Evolutionary conservation across 164 flowering plant species (phyloP).

Genomic region (Umbellularia californica): DNA sequence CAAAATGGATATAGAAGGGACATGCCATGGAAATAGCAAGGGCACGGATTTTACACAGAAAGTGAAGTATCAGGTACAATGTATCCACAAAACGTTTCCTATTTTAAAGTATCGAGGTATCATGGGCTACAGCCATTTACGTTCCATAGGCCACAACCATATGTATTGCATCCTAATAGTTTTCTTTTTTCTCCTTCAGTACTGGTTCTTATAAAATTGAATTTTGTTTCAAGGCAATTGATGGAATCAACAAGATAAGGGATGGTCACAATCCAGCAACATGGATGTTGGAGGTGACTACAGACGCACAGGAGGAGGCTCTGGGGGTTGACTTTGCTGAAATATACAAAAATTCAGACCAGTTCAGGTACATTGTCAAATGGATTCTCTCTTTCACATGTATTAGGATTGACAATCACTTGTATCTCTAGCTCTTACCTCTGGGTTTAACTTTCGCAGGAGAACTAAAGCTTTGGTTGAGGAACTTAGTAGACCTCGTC

Average conservation of each 20-base stretch:
- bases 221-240: conserved; percentile 19
- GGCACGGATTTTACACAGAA: too few relatives aligned
- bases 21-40: too few relatives aligned
- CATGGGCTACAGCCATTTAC: too few relatives aligned
- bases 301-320: conserved; percentile 25
- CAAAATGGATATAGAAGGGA: too few relatives aligned
- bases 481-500: conserved; percentile 28
- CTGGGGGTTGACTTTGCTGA: conserved; percentile 27
- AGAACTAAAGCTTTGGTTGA: conserved; percentile 31
- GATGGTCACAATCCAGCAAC: conserved; percentile 45
- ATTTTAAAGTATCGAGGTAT: too few relatives aligned
- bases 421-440: not conserved
- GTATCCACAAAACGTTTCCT: too few relatives aligned
- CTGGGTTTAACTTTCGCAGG: conserved; percentile 18
- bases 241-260: conserved; percentile 32
- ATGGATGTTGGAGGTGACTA: conserved; percentile 42
- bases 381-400: not conserved
- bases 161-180: not conserved
- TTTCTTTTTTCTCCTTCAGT: not conserved
- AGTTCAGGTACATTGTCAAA: conserved; percentile 16
- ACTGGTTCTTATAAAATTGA: not conserved
- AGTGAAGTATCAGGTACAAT: too few relatives aligned
- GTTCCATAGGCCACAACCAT: not conserved
- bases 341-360: conserved; percentile 30
- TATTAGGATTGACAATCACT: not conserved